Percentiles rank a stretch among this genome's conserved stretches.
phyloP scores from a whole-genome alignment of 2,329 filamentous ascomycete genomes.

The Exophiala spinifera region DNA sequence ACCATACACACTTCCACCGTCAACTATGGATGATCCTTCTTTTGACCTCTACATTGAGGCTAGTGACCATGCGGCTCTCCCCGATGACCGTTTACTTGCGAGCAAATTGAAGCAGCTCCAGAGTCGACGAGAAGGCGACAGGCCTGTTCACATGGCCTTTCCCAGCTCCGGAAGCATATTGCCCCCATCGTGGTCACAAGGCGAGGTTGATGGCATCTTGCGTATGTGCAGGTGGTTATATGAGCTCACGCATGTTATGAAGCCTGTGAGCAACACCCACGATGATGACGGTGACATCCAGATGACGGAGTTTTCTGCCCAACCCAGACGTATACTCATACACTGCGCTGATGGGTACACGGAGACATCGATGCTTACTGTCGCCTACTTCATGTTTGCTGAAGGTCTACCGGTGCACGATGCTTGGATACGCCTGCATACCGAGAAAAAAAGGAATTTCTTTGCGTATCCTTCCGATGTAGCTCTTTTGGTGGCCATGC shows the following conservation, averaged over 20 bases:
- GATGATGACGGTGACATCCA: constrained; percentile 57
- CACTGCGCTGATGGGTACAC: constrained; percentile 97
- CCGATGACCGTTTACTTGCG: constrained; percentile 64
- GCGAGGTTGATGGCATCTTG: constrained; percentile 78
- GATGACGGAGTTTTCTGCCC: constrained; percentile 44
- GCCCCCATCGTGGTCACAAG: constrained; percentile 76
- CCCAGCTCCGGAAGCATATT: constrained; percentile 92
- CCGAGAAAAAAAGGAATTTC: constrained; percentile 79
- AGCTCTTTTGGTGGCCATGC: constrained; percentile 71
- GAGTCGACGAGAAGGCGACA: constrained; percentile 30
- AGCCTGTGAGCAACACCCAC: constrained; percentile 33
- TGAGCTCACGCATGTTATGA: constrained; percentile 66
- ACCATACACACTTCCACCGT: constrained; percentile 47
- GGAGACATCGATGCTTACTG: constrained; percentile 80
- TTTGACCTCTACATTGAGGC: constrained; percentile 88
- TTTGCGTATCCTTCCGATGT: constrained; percentile 95
- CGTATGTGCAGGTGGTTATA: constrained; percentile 90
- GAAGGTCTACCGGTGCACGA: constrained; percentile 76
- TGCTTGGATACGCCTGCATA: constrained; percentile 84
- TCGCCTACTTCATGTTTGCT: constrained; percentile 92
- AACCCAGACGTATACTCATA: constrained; percentile 71
- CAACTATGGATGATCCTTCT: constrained; percentile 41
- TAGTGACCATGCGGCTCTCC: constrained; percentile 75
- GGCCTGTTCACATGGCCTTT: constrained; percentile 68
- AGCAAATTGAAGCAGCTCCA: constrained; percentile 58